Percentiles rank a stretch among this genome's conserved stretches.
Evolutionary conservation across 768 basidiomycete genomes (phyloP).

Genomic region (Amanita pallidorosea): DNA sequence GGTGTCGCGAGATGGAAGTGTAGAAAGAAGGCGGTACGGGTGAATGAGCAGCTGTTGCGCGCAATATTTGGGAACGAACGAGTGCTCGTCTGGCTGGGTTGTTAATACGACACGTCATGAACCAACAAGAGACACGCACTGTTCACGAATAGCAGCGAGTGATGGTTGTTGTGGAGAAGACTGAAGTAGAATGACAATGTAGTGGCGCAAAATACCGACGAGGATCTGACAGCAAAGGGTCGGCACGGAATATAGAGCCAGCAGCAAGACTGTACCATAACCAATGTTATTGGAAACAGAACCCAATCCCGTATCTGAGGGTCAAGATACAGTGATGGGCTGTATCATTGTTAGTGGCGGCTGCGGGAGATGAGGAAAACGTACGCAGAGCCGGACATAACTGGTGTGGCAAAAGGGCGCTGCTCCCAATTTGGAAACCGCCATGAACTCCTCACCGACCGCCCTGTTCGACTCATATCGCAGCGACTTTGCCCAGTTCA

Average conservation of each 20-base stretch:
- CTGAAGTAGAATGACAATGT: constrained; percentile 80
- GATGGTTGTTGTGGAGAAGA: constrained; percentile 74
- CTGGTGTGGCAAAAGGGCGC: neutral
- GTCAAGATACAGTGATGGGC: constrained; percentile 65
- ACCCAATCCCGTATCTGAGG: constrained; percentile 95
- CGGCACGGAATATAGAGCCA: neutral
- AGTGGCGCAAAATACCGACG: constrained; percentile 87
- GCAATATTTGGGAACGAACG: constrained; percentile 74
- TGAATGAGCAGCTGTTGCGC: constrained; percentile 69
- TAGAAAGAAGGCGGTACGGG: constrained; percentile 71
- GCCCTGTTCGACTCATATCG: constrained; percentile 88
- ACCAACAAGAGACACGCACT: constrained; percentile 41
- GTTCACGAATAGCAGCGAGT: constrained; percentile 77
- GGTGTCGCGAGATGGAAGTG: constrained; percentile 61
- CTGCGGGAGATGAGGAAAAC: constrained; percentile 12
- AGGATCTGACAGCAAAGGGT: constrained; percentile 41
- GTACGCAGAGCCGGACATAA: constrained; percentile 29
- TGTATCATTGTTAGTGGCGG: constrained; percentile 12
- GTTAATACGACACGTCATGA: neutral
- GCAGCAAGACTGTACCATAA: constrained; percentile 50
- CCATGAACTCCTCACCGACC: constrained; percentile 77
- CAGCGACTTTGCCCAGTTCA: constrained; percentile 80
- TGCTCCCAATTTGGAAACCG: constrained; percentile 4
- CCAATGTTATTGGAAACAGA: constrained; percentile 90
- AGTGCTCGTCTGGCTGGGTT: constrained; percentile 50